Base-by-base conservation (phyloP, 2,329 filamentous ascomycete genomes). In the Apiospora pterosperma region DNA sequence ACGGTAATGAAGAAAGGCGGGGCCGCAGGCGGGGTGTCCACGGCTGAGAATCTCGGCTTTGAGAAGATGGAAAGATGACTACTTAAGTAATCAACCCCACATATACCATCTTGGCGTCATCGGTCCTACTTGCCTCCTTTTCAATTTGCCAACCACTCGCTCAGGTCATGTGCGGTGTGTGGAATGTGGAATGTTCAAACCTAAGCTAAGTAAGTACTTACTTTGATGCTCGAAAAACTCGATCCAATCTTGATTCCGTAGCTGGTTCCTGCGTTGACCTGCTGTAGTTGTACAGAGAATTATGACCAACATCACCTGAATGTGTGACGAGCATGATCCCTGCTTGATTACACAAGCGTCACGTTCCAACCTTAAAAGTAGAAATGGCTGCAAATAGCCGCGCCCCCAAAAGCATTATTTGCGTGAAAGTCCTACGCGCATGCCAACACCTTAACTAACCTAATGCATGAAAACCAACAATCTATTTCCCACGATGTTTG, bases 41-140 rank as follows among this genome's bases (percentile, higher is more conserved):
- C 59, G 59, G 59, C 59, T 61, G 59, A 61, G 59, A 61, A 61
- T 39, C 36, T 61, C 59, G 59, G 59, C 59, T 61, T 38, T 61
- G 59, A 31, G 36, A n/a, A 31, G 28, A 5, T 38, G 36, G 21
- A 38, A 38, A 25, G n/a, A n/a, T n/a, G n/a, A n/a, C n/a, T n/a
- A n/a, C n/a, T n/a, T n/a, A n/a, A n/a, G n/a, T 21, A 41, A 34
- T 34, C 28, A 16, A 55, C 48, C 48, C 48, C 48, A 31, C 48
- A 55, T 21, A 28, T 34, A 21, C 23, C 41, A 42, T 42, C 41
- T 42, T 34, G 25, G 48, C 21, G n/a, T 55, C 48, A 55, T 55
- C 48, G 48, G 28, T 55, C 28, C 48, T 34, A n/a, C 25, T 34
- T 11, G 48, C 16, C 28, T n/a, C n/a, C n/a, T n/a, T n/a, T n/a